Evolutionary conservation across 495 filamentous ascomycete species (phyloP).

Genomic region (Penicillium coffeae): DNA sequence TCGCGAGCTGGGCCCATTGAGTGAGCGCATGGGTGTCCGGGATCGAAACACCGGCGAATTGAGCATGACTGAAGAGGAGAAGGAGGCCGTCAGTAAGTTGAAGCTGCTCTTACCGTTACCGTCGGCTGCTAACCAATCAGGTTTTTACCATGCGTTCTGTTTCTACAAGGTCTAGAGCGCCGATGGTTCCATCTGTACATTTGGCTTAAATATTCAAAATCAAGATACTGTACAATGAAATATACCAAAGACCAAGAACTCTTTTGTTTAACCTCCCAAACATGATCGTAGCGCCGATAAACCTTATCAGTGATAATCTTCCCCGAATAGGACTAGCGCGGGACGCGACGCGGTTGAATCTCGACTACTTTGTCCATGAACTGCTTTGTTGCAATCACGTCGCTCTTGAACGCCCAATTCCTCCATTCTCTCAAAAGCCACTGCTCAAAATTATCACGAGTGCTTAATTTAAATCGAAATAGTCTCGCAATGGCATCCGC

Average conservation of each 20-base stretch:
- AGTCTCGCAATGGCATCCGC: not conserved
- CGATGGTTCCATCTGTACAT: too few relatives aligned
- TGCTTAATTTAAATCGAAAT: not conserved
- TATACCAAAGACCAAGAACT: too few relatives aligned
- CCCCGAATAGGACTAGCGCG: slow-evolving; percentile 21
- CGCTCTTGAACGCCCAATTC: not conserved
- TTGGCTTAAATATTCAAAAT: too few relatives aligned
- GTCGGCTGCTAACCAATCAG: slow-evolving; percentile 24
- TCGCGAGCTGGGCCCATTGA: slow-evolving; percentile 69
- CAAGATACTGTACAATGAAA: too few relatives aligned
- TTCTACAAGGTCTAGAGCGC: slow-evolving; percentile 77
- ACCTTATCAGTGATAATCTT: slow-evolving; percentile 14
- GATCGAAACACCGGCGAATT: slow-evolving; percentile 63
- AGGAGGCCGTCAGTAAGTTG: slow-evolving; percentile 73
- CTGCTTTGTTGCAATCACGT: not conserved
- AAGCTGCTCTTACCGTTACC: not conserved
- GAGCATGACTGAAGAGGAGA: slow-evolving; percentile 71
- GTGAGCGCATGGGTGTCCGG: slow-evolving; percentile 90
- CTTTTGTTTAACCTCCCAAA: too few relatives aligned
- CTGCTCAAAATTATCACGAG: too few relatives aligned
- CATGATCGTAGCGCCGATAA: too few relatives aligned
- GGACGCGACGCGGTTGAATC: slow-evolving; percentile 32
- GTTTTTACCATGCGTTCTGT: slow-evolving; percentile 88
- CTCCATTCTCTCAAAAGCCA: not conserved
- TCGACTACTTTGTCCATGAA: slow-evolving; percentile 8